A percentile compares a stretch with the other conserved stretches of the same genome.
phyloP scores from a whole-genome alignment of 2,329 filamentous ascomycete genomes.

The Aspergillus quadricinctus region DNA sequence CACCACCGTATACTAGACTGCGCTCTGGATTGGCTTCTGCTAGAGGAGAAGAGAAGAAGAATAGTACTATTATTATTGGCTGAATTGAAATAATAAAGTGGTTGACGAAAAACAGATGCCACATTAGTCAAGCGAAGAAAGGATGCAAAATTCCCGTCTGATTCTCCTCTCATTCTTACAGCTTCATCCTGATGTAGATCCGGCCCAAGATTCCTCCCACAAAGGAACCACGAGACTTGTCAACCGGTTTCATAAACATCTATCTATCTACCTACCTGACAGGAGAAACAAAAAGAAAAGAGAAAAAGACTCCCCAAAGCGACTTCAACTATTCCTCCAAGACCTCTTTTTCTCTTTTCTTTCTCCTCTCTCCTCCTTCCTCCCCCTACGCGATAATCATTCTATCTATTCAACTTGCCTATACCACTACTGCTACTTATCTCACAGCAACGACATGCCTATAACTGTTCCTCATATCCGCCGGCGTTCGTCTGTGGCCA shows the following conservation, averaged over 20 bases:
- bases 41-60: neutral
- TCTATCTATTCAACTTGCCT: neutral
- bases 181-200: neutral
- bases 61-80: too few species aligned
- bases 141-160: neutral
- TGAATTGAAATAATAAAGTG: too few species aligned
- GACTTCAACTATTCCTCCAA: neutral
- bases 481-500: conserved; percentile 30
- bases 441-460: conserved; percentile 19
- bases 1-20: neutral
- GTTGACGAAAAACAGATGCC: too few species aligned
- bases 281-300: neutral
- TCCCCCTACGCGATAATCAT: neutral
- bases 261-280: neutral
- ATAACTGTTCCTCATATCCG: conserved; percentile 30
- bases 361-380: neutral
- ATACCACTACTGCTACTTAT: neutral
- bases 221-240: neutral
- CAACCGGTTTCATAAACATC: neutral
- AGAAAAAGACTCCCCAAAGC: conserved; percentile 3
- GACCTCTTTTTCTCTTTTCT: neutral
- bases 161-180: neutral
- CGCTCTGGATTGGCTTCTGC: neutral
- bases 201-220: neutral
- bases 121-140: too few species aligned